These are phyloP conservation scores for Teratosphaeria gauchensis DNA, from an alignment of 2,329 filamentous ascomycete species.

Conservation along the genomic window DNA sequence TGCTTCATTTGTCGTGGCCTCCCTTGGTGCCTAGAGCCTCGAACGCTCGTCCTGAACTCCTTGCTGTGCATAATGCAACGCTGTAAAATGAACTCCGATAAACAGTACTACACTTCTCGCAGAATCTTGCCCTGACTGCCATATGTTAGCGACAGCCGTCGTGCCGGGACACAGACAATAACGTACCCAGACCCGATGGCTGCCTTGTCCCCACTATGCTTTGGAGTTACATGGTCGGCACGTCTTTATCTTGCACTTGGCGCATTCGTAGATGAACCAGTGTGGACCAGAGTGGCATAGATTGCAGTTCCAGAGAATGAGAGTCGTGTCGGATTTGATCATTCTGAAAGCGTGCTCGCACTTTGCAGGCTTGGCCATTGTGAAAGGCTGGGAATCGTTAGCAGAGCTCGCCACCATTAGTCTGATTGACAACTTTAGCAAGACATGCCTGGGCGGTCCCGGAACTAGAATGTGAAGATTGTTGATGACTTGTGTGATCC, in stretches of 20 bases:
- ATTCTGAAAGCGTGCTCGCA: conserved; percentile 42
- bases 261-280: conserved; percentile 43
- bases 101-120: not conserved
- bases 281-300: conserved; percentile 42
- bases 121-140: not conserved
- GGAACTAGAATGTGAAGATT: not conserved
- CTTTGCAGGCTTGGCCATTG: conserved; percentile 39
- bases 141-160: not conserved
- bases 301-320: conserved; percentile 45
- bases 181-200: not conserved
- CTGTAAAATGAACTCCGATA: not conserved
- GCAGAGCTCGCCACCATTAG: not conserved
- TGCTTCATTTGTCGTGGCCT: not conserved
- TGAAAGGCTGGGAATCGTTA: not conserved
- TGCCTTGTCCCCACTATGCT: not conserved
- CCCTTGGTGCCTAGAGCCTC: not conserved
- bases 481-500: not conserved
- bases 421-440: not conserved
- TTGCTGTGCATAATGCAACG: not conserved
- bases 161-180: too few relatives aligned
- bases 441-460: not conserved
- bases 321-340: conserved; percentile 43
- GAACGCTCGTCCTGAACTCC: not conserved
- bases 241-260: conserved; percentile 42
- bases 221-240: conserved; percentile 21